Conservation (phyloP, 306 rosid species). For the Betula pendula region DNA sequence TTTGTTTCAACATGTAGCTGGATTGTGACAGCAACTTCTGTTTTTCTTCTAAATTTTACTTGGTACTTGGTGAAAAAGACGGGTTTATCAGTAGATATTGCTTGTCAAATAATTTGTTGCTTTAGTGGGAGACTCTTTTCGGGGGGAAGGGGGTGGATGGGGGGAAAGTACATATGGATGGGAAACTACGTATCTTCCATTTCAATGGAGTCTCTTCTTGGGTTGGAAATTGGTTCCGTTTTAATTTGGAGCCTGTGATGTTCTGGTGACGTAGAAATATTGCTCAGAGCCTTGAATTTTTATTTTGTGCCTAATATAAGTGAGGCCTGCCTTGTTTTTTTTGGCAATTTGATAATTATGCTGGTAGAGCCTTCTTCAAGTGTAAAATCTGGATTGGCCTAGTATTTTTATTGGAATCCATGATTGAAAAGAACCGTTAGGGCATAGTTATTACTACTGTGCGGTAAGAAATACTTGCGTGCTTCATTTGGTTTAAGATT, state of each 20-base stretch:
- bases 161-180: slow-evolving; percentile 13
- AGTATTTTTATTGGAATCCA: background rate
- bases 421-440: background rate
- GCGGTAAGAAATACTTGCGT: no score
- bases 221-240: slow-evolving; percentile 2
- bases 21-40: slow-evolving; percentile 44
- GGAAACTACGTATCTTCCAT: slow-evolving; percentile 18
- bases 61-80: slow-evolving; percentile 38
- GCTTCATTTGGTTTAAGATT: no score
- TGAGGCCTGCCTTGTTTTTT: background rate
- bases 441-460: no score
- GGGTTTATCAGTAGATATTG: slow-evolving; percentile 42
- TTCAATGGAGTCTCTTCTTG: no score
- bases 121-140: slow-evolving; percentile 32
- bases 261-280: background rate
- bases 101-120: slow-evolving; percentile 34
- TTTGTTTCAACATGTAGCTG: slow-evolving; percentile 47
- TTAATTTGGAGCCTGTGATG: background rate
- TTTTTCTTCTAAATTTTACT: slow-evolving; percentile 35
- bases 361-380: background rate
- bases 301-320: background rate
- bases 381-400: background rate
- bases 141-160: background rate
- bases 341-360: slow-evolving; percentile 5
- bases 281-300: background rate